These are phyloP conservation scores for Cutaneotrichosporon spelunceum DNA, from an alignment of 1,284 basidiomycete genomes.

Conservation along the genomic window DNA sequence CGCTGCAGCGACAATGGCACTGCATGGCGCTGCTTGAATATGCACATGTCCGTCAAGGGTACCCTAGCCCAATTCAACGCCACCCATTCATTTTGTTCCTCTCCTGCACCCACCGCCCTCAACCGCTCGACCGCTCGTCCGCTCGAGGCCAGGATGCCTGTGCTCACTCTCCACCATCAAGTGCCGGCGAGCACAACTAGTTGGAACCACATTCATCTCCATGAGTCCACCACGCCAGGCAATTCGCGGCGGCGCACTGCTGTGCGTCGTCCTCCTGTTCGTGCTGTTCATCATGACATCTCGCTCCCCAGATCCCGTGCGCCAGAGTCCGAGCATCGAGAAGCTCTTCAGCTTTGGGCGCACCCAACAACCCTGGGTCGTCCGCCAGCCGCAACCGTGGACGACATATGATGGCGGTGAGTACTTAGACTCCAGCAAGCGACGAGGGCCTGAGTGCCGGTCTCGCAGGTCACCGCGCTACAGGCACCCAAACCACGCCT, in stretches of 20 bases:
- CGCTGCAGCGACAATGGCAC: too few relatives aligned
- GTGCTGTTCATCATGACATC: neutral
- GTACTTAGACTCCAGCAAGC: too few relatives aligned
- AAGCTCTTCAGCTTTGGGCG: neutral
- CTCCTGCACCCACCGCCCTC: neutral
- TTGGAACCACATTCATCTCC: neutral
- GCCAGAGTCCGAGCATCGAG: constrained; percentile 6
- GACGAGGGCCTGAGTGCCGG: neutral
- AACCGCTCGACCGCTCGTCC: too few relatives aligned
- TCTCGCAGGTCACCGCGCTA: neutral
- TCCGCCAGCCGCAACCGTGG: constrained; percentile 26
- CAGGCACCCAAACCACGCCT: neutral
- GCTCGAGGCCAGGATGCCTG: too few relatives aligned
- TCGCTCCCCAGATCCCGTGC: neutral
- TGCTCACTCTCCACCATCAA: neutral
- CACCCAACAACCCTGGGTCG: constrained; percentile 15
- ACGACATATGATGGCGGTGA: constrained; percentile 38
- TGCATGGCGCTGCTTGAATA: too few relatives aligned
- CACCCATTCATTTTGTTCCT: neutral
- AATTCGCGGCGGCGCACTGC: neutral
- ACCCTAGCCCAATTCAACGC: neutral
- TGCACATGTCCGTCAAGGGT: too few relatives aligned
- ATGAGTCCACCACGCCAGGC: neutral
- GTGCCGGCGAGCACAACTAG: neutral
- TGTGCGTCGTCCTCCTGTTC: neutral